phyloP scores from a whole-genome alignment of 2,329 filamentous ascomycete genomes.

The Laburnicola sp. region DNA sequence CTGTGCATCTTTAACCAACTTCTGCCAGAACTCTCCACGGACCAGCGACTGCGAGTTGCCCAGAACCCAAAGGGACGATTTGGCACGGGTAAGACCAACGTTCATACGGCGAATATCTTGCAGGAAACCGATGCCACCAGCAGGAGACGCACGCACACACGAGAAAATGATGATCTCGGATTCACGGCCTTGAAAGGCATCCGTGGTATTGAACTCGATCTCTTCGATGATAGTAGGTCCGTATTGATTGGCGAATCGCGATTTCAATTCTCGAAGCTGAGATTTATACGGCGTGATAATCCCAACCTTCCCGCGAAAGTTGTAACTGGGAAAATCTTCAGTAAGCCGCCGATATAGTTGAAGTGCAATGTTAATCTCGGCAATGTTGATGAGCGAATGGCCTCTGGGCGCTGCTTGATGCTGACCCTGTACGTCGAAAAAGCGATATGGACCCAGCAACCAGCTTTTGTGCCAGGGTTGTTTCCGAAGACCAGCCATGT shows the following conservation, averaged over 20 bases:
- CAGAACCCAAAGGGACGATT: constrained; percentile 94
- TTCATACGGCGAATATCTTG: constrained; percentile 99
- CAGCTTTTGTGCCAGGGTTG: constrained; percentile 84
- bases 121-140: constrained; percentile 96
- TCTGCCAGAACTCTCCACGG: constrained; percentile 88
- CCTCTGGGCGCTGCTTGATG: constrained; percentile 80
- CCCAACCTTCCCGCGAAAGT: constrained; percentile 83
- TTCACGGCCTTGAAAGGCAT: constrained; percentile 95
- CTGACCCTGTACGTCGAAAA: constrained; percentile 92
- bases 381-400: constrained; percentile 86
- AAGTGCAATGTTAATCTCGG: constrained; percentile 84
- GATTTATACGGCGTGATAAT: constrained; percentile 99
- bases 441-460: constrained; percentile 88
- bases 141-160: constrained; percentile 90
- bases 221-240: constrained; percentile 73
- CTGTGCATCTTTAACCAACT: constrained; percentile 80
- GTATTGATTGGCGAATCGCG: constrained; percentile 71
- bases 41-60: constrained; percentile 86
- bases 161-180: constrained; percentile 99
- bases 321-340: constrained; percentile 67
- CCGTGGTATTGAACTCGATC: constrained; percentile 98
- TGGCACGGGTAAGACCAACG: constrained; percentile 93
- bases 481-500: constrained; percentile 75
- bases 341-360: constrained; percentile 79
- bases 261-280: constrained; percentile 78